These are phyloP conservation scores for Suzukiozyma palmioleophila DNA, from an alignment of 1,139 yeast genomes.

Conservation along the genomic window DNA sequence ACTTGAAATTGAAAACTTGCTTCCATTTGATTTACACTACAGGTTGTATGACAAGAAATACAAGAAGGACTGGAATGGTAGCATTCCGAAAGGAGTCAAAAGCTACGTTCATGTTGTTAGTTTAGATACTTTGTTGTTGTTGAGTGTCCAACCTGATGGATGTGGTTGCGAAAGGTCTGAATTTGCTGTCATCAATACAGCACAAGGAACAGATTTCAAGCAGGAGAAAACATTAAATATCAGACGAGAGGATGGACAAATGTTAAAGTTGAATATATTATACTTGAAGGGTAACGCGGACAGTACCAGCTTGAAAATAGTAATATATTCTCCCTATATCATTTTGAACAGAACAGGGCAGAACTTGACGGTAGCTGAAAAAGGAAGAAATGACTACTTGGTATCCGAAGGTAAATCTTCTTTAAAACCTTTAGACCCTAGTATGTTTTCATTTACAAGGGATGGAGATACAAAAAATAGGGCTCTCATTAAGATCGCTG, in stretches of 20 bases:
- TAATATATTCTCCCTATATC: conserved; percentile 81
- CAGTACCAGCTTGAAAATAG: conserved; percentile 55
- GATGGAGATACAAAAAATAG: conserved; percentile 58
- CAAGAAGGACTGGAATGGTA: conserved; percentile 66
- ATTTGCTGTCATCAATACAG: conserved; percentile 74
- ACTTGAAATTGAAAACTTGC: conserved; percentile 72
- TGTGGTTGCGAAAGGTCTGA: conserved; percentile 69
- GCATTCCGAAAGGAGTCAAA: conserved; percentile 58
- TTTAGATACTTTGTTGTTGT: conserved; percentile 60
- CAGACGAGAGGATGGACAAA: conserved; percentile 60
- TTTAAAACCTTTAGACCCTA: conserved; percentile 43
- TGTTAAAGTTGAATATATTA: conserved; percentile 57
- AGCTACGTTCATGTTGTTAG: conserved; percentile 80
- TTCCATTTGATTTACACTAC: conserved; percentile 79
- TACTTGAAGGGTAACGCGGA: conserved; percentile 47
- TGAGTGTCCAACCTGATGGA: conserved; percentile 66
- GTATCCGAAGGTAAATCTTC: conserved; percentile 23
- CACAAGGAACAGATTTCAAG: conserved; percentile 48
- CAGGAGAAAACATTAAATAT: conserved; percentile 51
- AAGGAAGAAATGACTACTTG: conserved; percentile 44
- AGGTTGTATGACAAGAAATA: conserved; percentile 73
- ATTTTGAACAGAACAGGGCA: conserved; percentile 76
- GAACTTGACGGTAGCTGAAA: conserved; percentile 56
- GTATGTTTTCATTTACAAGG: conserved; percentile 79
- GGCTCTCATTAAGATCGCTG: conserved; percentile 64